Percentiles rank a stretch among this genome's conserved stretches.
phyloP scores from a whole-genome alignment of 1,284 basidiomycete species.

The Cystobasidiaceae sp. region DNA sequence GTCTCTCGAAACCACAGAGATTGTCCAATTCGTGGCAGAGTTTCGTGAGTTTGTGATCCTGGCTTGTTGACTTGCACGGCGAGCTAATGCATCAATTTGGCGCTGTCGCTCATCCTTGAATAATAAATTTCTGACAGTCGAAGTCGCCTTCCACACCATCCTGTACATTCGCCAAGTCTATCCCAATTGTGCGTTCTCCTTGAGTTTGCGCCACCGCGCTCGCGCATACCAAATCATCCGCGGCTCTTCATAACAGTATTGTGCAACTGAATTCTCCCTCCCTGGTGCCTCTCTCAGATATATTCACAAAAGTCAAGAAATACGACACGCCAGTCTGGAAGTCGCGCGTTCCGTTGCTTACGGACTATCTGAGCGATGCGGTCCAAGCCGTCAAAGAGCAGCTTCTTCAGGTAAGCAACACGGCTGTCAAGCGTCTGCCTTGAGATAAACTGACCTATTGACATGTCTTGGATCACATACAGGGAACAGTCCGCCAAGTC shows the following conservation, averaged over 20 bases:
- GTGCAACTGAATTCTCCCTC: too few species aligned
- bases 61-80: neutral
- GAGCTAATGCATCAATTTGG: too few species aligned
- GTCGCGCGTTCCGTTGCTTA: slow-evolving; percentile 78
- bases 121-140: slow-evolving; percentile 55
- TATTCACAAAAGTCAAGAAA: slow-evolving; percentile 79
- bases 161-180: slow-evolving; percentile 85
- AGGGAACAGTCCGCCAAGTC: slow-evolving; percentile 28
- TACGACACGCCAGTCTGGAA: slow-evolving; percentile 86
- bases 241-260: neutral
- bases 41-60: slow-evolving; percentile 34
- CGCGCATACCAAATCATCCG: neutral
- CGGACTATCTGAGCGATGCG: slow-evolving; percentile 78
- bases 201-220: neutral
- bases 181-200: slow-evolving; percentile 52
- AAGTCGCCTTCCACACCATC: slow-evolving; percentile 86
- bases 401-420: slow-evolving; percentile 56
- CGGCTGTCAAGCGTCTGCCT: slow-evolving; percentile 16
- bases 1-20: slow-evolving; percentile 30
- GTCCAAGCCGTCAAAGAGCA: slow-evolving; percentile 70
- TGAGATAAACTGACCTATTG: neutral
- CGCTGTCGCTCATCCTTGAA: neutral
- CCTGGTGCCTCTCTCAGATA: slow-evolving; percentile 48
- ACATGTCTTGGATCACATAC: neutral
- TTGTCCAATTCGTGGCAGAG: slow-evolving; percentile 32